phyloP scores from a whole-genome alignment of 139 green algal genomes.

The Chlamydomonas sp. region DNA sequence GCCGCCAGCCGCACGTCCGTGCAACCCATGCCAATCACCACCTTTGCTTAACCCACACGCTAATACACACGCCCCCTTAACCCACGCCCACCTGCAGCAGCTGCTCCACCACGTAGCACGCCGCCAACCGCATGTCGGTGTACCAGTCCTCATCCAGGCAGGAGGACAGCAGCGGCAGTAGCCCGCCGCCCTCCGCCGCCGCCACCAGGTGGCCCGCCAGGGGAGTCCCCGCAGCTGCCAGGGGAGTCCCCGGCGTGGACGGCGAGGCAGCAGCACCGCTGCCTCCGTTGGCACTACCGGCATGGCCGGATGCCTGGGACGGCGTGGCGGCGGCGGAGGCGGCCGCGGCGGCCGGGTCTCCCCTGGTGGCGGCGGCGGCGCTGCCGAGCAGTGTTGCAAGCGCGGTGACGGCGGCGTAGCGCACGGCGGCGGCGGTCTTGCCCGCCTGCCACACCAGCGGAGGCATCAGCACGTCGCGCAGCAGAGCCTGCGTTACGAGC shows the following conservation, averaged over 20 bases:
- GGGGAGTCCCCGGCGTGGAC: too few relatives aligned
- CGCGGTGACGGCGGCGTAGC: conserved; percentile 73
- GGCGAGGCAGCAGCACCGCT: background rate
- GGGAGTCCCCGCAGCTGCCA: background rate
- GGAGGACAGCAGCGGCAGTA: conserved; percentile 73
- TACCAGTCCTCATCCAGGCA: conserved; percentile 89
- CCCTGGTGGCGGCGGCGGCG: background rate
- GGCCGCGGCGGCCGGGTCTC: background rate
- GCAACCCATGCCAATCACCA: background rate
- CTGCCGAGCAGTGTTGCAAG: conserved; percentile 65
- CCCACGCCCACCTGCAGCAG: conserved; percentile 40
- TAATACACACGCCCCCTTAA: background rate
- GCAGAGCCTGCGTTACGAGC: conserved; percentile 12
- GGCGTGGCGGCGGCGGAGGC: too few relatives aligned
- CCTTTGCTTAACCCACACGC: background rate
- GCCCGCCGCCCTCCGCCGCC: conserved; percentile 5
- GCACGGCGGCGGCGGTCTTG: conserved; percentile 75
- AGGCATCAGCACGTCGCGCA: conserved; percentile 71
- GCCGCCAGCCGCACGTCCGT: too few relatives aligned
- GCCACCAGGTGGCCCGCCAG: background rate
- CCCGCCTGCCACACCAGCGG: conserved; percentile 81
- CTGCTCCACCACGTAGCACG: conserved; percentile 60
- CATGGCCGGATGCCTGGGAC: too few relatives aligned
- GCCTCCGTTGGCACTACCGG: background rate
- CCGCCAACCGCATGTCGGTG: conserved; percentile 66